These are phyloP conservation scores for Coemansia sp. DNA, from an alignment of 192 early-diverging fungal genomes.

Conservation along the genomic window DNA sequence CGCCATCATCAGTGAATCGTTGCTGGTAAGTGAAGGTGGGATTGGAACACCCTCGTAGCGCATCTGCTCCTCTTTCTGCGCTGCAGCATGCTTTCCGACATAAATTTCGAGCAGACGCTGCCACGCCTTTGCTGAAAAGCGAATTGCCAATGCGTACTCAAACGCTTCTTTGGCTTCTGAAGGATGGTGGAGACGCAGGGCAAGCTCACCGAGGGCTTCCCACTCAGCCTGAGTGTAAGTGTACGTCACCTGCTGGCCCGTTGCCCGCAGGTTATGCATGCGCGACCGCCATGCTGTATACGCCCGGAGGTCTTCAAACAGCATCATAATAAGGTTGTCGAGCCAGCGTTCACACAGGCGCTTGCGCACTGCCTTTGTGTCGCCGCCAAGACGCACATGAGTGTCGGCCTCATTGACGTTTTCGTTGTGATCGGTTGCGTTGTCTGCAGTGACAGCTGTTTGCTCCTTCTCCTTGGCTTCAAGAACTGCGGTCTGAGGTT, in stretches of 20 bases:
- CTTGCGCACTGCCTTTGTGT: slow-evolving; percentile 60
- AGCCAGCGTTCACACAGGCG: slow-evolving; percentile 99
- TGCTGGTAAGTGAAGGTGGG: slow-evolving; percentile 25
- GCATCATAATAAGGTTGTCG: slow-evolving; percentile 98
- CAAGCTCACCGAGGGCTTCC: slow-evolving; percentile 96
- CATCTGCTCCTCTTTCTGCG: slow-evolving; percentile 55
- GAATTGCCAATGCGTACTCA: slow-evolving; percentile 80
- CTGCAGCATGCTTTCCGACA: slow-evolving; percentile 58
- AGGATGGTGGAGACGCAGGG: slow-evolving; percentile 78
- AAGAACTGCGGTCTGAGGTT: slow-evolving; percentile 27
- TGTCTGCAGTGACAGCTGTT: not conserved
- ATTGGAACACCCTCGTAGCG: slow-evolving; percentile 24
- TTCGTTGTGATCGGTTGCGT: not conserved
- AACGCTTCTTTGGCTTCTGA: slow-evolving; percentile 93
- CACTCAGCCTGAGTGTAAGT: slow-evolving; percentile 96
- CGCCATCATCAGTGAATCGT: slow-evolving; percentile 70
- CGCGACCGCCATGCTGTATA: slow-evolving; percentile 93
- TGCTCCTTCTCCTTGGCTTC: slow-evolving; percentile 7
- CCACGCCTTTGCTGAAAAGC: slow-evolving; percentile 91
- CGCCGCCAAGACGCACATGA: slow-evolving; percentile 3
- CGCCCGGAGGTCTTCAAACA: slow-evolving; percentile 94
- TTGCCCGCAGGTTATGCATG: slow-evolving; percentile 54
- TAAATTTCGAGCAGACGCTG: slow-evolving; percentile 76
- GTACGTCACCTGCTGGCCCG: slow-evolving; percentile 67
- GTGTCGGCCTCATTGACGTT: not conserved